Conservation (phyloP, 2,329 filamentous ascomycete species). For the Drechmeria coniospora region DNA sequence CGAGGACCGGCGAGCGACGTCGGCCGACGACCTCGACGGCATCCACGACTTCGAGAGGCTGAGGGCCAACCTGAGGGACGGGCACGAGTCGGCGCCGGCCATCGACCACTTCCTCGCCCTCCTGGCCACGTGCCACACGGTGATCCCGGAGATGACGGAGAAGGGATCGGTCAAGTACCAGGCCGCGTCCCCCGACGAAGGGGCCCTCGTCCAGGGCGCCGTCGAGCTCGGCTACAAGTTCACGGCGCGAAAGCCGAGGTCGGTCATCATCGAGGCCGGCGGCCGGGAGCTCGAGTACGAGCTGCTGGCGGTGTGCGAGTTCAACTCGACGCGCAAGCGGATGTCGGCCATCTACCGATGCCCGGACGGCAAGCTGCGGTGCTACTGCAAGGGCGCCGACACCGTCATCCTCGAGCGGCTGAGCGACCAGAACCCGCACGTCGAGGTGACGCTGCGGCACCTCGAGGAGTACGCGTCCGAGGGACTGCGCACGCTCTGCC, state of each 20-base stretch:
- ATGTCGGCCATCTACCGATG: slow-evolving; percentile 98
- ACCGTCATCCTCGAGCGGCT: slow-evolving; percentile 93
- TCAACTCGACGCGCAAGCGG: slow-evolving; percentile 84
- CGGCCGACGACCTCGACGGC: slow-evolving; percentile 67
- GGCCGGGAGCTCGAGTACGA: slow-evolving; percentile 71
- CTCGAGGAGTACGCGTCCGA: slow-evolving; percentile 98
- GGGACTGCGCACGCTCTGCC: slow-evolving; percentile 81
- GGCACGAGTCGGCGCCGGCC: slow-evolving; percentile 31
- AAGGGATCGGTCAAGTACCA: slow-evolving; percentile 89
- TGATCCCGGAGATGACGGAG: slow-evolving; percentile 80
- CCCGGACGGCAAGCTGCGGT: slow-evolving; percentile 84
- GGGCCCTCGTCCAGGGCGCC: slow-evolving; percentile 88
- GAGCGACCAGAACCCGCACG: slow-evolving; percentile 65
- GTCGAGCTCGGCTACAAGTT: slow-evolving; percentile 78
- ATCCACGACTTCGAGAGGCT: slow-evolving; percentile 75
- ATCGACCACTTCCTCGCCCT: slow-evolving; percentile 76
- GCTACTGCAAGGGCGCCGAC: slow-evolving; percentile 93
- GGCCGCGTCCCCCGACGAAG: slow-evolving; percentile 92
- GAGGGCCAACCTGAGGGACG: slow-evolving; percentile 47
- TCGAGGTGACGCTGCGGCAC: slow-evolving; percentile 82
- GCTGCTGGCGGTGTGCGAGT: slow-evolving; percentile 91
- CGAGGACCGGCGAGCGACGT: slow-evolving; percentile 70
- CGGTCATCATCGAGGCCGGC: slow-evolving; percentile 68
- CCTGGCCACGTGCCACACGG: slow-evolving; percentile 84
- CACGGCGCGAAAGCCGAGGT: slow-evolving; percentile 72